phyloP scores from a whole-genome alignment of 1,139 yeast species.

The Hemisphaericaspora lyxosophila region DNA sequence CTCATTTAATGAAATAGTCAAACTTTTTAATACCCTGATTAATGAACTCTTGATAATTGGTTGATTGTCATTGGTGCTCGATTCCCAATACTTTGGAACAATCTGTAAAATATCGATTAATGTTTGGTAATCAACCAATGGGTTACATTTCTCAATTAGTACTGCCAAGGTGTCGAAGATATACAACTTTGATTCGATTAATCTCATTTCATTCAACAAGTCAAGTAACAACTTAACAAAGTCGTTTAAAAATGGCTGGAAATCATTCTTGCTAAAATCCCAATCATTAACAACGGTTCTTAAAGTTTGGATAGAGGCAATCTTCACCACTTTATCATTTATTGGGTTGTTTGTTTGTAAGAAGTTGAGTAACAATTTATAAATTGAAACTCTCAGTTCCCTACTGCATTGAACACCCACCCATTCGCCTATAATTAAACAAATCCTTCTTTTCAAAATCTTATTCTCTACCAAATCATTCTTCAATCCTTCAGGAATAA shows the following conservation, averaged over 20 bases:
- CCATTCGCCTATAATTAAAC: conserved; percentile 82
- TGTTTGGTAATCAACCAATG: conserved; percentile 52
- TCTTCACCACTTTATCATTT: conserved; percentile 71
- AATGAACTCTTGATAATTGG: conserved; percentile 72
- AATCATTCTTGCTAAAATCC: conserved; percentile 71
- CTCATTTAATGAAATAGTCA: conserved; percentile 63
- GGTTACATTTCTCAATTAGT: conserved; percentile 64
- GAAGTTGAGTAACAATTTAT: conserved; percentile 50
- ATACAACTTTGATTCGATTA: conserved; percentile 74
- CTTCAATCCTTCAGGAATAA: conserved; percentile 65
- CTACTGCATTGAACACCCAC: conserved; percentile 61
- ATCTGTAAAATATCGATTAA: conserved; percentile 55
- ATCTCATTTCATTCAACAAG: conserved; percentile 46
- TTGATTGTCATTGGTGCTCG: conserved; percentile 52
- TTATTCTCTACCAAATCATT: conserved; percentile 48
- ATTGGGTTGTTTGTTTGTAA: conserved; percentile 42
- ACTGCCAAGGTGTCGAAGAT: conserved; percentile 66
- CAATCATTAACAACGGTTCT: conserved; percentile 76
- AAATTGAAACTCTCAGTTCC: conserved; percentile 59
- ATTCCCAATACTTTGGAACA: conserved; percentile 77
- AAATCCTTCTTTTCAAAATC: conserved; percentile 74
- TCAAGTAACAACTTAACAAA: conserved; percentile 51
- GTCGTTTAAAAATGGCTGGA: conserved; percentile 61
- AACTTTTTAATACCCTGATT: conserved; percentile 63
- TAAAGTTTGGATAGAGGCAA: conserved; percentile 74